Base-by-base conservation (phyloP, 2,329 filamentous ascomycete species). In the Fusarium sp. region DNA sequence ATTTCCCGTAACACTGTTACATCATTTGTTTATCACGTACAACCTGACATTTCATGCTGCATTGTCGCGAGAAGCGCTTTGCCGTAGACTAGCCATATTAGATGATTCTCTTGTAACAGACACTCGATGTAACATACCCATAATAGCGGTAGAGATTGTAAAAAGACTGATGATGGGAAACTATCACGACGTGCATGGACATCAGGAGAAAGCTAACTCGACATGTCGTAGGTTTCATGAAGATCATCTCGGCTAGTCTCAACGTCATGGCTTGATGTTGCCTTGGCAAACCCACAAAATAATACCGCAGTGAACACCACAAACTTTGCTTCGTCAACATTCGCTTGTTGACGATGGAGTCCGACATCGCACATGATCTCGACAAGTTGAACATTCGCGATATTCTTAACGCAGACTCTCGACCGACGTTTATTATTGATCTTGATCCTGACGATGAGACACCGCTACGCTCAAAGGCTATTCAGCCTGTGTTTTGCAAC, bases 331-430 rank as follows among this genome's bases (percentile, higher is more conserved):
- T 26, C 34, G 39, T 30, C 30, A 68, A 17, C 62, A 65, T 22
- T 34, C 48, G 6, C 8, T 28, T 38, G 57, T 26, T 38, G 44
- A 66, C n/a, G 45, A 75, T 75, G 73, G 61, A 72, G 54, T 56
- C 67, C 28, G 61, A 69, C 20, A 42, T 58, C 24, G 58, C 60
- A 41, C 51, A 69, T 17, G 74, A 74, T 22, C 62, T 75, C 48
- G 81, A 81, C 15, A 80, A 81, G 56, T 64, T 74, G 20, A 80
- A 83, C 11, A 89, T 88, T 15, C 86, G 91, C 54, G 80, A 83
- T n/a, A 62, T 83, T 36, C 75, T 83, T 20, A 78, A 83, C 38
- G 79, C 80, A 36, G 82, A 83, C 56, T 81, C 82, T 2, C 79
- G 82, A 13, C 82, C 82, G 6, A 83, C 81, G 18, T 83, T 83